A percentile compares a stretch with the other conserved stretches of the same genome.
Conservation (phyloP, 208 protist species). For the Naegleria lovaniensis region DNA sequence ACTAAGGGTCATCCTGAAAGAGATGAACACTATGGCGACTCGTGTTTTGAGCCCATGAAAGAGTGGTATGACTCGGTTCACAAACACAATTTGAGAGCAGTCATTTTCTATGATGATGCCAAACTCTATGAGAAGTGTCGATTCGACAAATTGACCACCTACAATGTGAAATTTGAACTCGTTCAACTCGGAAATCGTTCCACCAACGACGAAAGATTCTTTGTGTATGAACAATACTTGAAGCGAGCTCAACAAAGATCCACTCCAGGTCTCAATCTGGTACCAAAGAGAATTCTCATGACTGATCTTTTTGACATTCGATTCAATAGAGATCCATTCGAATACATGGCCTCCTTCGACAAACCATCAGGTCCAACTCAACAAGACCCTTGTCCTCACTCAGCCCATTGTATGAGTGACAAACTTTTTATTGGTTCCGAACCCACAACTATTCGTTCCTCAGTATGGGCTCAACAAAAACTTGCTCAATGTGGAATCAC, state of each 20-base stretch:
- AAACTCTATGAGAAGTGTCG: not conserved
- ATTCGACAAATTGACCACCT: not conserved
- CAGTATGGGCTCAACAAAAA: not conserved
- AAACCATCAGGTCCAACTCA: not conserved
- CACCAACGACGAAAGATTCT: constrained; percentile 1
- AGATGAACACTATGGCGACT: not conserved
- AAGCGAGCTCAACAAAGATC: too few species aligned
- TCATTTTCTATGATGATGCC: constrained; percentile 8
- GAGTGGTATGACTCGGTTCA: not conserved
- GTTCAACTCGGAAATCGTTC: not conserved
- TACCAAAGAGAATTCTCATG: constrained; percentile 9
- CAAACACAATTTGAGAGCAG: not conserved
- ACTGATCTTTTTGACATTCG: not conserved
- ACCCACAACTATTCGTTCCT: not conserved
- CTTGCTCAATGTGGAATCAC: not conserved
- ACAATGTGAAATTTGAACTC: not conserved
- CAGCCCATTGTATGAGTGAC: not conserved
- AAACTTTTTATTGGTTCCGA: not conserved
- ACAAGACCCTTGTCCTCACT: too few species aligned
- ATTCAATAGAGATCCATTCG: constrained; percentile 1
- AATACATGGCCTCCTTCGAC: not conserved
- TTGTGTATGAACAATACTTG: not conserved
- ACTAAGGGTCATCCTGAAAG: not conserved
- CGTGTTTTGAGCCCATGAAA: not conserved
- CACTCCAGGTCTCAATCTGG: not conserved